Evolutionary conservation across 2,329 filamentous ascomycete genomes (phyloP), one percentile per base, ranked within the genome.

Genomic region (Dendrostoma leiphaemia): DNA sequence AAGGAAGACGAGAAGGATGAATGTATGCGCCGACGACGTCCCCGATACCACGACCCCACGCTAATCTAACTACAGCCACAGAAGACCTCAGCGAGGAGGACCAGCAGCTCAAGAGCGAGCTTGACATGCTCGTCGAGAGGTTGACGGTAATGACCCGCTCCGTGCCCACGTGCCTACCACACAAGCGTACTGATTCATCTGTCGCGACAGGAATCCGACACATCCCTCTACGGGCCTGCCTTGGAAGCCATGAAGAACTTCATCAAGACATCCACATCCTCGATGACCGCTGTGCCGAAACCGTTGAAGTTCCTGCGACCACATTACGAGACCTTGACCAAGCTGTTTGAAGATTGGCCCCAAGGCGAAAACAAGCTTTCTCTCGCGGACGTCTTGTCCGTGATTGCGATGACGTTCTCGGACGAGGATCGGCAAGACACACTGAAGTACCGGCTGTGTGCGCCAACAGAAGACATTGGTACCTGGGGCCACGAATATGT

Each of bases 401-500:
- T 99, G 46, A 89, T 99, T 63, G 94, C 93, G 59, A 99, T 99
- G 94, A 99, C 94, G 51, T 97, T 93, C 70, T 96, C 93, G 46
- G 93, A 97, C 67, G 94, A 97, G 73, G 91, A 96, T 66, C 86
- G 91, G 71, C 85, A 96, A 73, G 94, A 99, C 71, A 97, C 94
- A 47, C 83, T 99, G 65, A 97, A 96, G 75, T 99, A 94, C 77
- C 86, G 94, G 61, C 81, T 99, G 48, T 81, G 97, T 57, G 88
- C 93, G 32, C 91, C 92, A 28, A 90, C 91, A 35, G 86, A 91
- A 70, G 94, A 99, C 71, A 91, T 99, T 66, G 89, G 87, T 54
- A 96, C 93, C 6, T 99, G 94, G 94, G 94, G 94, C 56, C 95
- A 99, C 71, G 94, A 99, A 79, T 99, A 99, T 71, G 91, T 95